A percentile compares a stretch with the other conserved stretches of the same genome.
Conservation (phyloP, 345 rosid genomes). For the Populus alba region DNA sequence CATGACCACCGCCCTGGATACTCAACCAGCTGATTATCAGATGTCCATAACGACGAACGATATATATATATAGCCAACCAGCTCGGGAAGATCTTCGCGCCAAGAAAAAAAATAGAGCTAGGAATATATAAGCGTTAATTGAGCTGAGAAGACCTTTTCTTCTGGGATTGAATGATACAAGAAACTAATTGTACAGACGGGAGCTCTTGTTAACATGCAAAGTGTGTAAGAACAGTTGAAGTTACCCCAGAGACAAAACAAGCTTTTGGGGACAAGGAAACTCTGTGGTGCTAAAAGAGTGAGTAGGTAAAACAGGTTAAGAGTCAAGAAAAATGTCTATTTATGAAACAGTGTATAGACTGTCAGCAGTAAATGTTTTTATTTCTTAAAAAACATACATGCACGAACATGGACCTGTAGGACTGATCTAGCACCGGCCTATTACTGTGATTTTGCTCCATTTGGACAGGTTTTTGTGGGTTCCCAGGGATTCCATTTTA, state of each 20-base stretch:
- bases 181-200: not conserved
- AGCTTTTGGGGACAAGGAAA: not conserved
- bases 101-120: not conserved
- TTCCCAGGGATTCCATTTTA: not conserved
- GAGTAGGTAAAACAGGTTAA: slow-evolving; percentile 22
- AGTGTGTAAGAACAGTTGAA: not conserved
- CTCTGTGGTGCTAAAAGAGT: not conserved
- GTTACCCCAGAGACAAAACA: not conserved
- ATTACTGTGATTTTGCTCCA: not conserved
- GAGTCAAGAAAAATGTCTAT: slow-evolving; percentile 5
- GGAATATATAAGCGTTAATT: not conserved
- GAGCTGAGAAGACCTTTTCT: not conserved
- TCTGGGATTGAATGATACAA: not conserved
- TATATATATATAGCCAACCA: not conserved
- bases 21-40: not conserved
- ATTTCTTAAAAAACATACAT: not conserved
- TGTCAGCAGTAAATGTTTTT: not conserved
- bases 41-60: not conserved
- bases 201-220: not conserved
- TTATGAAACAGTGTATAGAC: not conserved
- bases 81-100: not conserved
- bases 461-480: not conserved
- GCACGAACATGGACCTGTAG: not conserved
- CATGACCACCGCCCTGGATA: not conserved
- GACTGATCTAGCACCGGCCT: not conserved